phyloP scores from a whole-genome alignment of 495 filamentous ascomycete species.

The Zalerion maritima region DNA sequence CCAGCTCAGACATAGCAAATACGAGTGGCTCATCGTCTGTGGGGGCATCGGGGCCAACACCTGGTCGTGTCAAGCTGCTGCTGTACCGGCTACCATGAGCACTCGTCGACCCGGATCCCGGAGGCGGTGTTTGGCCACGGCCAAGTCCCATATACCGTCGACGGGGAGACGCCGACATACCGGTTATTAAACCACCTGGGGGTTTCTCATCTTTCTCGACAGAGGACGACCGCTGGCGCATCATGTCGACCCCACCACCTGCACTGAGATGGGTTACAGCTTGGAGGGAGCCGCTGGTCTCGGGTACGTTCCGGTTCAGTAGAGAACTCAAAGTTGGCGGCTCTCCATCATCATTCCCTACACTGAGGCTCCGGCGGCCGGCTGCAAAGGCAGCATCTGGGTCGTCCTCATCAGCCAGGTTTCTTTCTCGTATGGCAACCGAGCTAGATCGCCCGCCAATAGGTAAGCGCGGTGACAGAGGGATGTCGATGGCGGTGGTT shows the following conservation, averaged over 20 bases:
- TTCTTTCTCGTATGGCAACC: constrained; percentile 51
- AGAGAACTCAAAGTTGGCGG: constrained; percentile 42
- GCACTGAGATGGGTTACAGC: constrained; percentile 29
- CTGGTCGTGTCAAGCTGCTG: constrained; percentile 9
- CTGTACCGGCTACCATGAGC: constrained; percentile 19
- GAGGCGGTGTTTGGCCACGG: too few species aligned
- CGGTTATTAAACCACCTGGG: constrained; percentile 15
- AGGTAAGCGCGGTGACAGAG: constrained; percentile 56
- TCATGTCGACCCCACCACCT: constrained; percentile 21
- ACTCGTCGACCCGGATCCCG: neutral
- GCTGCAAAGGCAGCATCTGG: constrained; percentile 47
- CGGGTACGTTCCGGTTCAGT: constrained; percentile 30
- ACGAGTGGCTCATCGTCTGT: constrained; percentile 68
- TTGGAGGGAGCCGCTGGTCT: constrained; percentile 21
- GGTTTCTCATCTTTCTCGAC: constrained; percentile 21
- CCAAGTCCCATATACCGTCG: too few species aligned
- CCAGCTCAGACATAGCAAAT: constrained; percentile 81
- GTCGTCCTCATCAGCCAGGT: constrained; percentile 41
- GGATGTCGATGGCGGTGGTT: constrained; percentile 72
- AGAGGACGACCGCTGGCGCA: constrained; percentile 28
- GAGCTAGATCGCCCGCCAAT: constrained; percentile 58
- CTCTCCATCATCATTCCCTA: constrained; percentile 53
- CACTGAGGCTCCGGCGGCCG: constrained; percentile 59
- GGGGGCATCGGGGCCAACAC: constrained; percentile 15
- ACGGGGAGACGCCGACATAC: constrained; percentile 17